Evolutionary conservation across 805 yeast genomes (phyloP).

Genomic region (Candida caryicola): DNA sequence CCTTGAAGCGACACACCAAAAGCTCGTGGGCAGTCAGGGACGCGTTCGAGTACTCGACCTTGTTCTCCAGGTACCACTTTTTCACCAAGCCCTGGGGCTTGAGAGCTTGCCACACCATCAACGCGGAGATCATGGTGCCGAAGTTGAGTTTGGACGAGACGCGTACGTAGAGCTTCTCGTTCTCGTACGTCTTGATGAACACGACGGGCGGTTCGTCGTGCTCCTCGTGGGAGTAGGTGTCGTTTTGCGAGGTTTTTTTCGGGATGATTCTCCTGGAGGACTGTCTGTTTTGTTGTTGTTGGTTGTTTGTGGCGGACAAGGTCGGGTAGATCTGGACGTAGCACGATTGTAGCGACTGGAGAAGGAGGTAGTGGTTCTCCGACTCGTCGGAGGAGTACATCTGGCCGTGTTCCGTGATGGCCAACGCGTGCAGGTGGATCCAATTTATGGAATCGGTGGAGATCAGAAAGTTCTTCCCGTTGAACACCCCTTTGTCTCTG

Average conservation of each 20-base stretch:
- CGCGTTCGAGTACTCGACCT: slow-evolving; percentile 22
- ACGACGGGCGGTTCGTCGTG: slow-evolving; percentile 36
- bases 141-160: slow-evolving; percentile 39
- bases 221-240: neutral
- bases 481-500: slow-evolving; percentile 33
- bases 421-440: slow-evolving; percentile 29
- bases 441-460: slow-evolving; percentile 39
- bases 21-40: slow-evolving; percentile 33
- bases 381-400: slow-evolving; percentile 31
- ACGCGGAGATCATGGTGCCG: slow-evolving; percentile 40
- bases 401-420: slow-evolving; percentile 33
- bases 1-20: slow-evolving; percentile 61
- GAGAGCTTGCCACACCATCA: slow-evolving; percentile 57
- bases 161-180: slow-evolving; percentile 35
- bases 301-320: slow-evolving; percentile 10
- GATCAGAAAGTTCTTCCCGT: slow-evolving; percentile 30
- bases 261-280: slow-evolving; percentile 7
- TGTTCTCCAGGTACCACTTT: slow-evolving; percentile 49
- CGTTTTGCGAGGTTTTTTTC: slow-evolving; percentile 1
- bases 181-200: slow-evolving; percentile 40
- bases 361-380: slow-evolving; percentile 27
- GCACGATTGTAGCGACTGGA: slow-evolving; percentile 39
- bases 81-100: slow-evolving; percentile 52
- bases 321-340: slow-evolving; percentile 35
- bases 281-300: slow-evolving; percentile 6